Base-by-base conservation (phyloP, 2,329 filamentous ascomycete genomes). In the Biscogniauxia mediterranea region DNA sequence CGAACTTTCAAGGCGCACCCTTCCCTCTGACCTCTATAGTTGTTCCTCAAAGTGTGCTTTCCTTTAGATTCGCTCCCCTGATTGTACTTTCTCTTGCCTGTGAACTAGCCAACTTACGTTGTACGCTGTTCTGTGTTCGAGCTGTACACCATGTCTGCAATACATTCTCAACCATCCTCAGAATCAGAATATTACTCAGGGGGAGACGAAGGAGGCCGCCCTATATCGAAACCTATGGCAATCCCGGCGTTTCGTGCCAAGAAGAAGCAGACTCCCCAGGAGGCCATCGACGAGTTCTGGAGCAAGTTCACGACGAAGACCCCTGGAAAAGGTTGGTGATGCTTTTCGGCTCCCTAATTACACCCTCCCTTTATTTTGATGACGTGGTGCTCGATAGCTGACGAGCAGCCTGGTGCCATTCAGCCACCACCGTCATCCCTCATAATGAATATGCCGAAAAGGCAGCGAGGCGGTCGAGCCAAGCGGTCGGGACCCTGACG, bases 201-300 rank as follows among this genome's bases (percentile, higher is more conserved):
- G 38, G 62, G 58, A 57, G 68, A 67, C 46, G 56, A 61, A 20
- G 55, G 61, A 56, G 61, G 50, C 20, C 65, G 60, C n/a, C 62
- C 66, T 46, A 59, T 67, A 32, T 66, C 67, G 64, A 68, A 65
- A 1, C 62, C 66, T 52, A 51, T 70, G 23, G 68, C 69, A 46
- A 67, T 61, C 2, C n/a, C 67, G 52, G 49, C 60, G 17, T 56
- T 32, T n/a, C n/a, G 17, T 1, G 61, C 66, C 60, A 72, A 66
- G 62, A 77, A 76, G 57, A 84, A 81, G 68, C 81, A 85, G 68
- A 77, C 85, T 7, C 89, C 90, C 0, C 90, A 93, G 72, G 82
- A 86, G 61, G 82, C 80, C 25, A 84, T 93, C 60, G 85, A 91
- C 66, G 84, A 89, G 62, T 92, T 92, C 71, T 93, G 90, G 90